phyloP scores from a whole-genome alignment of 371 early-diverging fungal genomes.

The Sporodiniella umbellata region DNA sequence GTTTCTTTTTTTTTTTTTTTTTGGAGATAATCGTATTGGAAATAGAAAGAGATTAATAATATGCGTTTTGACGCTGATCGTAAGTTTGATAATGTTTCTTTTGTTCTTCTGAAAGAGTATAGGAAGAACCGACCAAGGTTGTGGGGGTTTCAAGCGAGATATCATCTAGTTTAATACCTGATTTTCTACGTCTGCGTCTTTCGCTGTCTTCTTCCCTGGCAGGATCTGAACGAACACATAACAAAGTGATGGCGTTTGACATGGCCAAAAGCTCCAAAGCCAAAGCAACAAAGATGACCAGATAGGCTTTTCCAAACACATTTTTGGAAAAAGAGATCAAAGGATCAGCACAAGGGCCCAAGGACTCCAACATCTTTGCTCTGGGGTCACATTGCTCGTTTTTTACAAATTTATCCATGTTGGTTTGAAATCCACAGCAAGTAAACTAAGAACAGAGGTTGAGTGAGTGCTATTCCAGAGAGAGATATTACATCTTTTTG shows the following conservation, averaged over 20 bases:
- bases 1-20: no score
- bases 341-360: conserved; percentile 20
- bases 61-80: neutral
- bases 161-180: conserved; percentile 45
- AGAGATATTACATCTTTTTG: conserved; percentile 31
- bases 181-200: conserved; percentile 43
- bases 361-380: neutral
- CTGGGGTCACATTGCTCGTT: conserved; percentile 23
- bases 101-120: conserved; percentile 12
- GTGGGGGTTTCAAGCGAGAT: conserved; percentile 36
- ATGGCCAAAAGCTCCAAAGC: conserved; percentile 40
- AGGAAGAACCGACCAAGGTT: conserved; percentile 15
- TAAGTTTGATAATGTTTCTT: conserved; percentile 5
- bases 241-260: conserved; percentile 38
- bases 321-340: conserved; percentile 20
- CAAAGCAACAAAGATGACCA: conserved; percentile 37
- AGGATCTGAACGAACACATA: conserved; percentile 29
- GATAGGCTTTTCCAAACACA: conserved; percentile 35
- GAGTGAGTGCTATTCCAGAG: no score
- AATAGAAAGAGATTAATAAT: neutral
- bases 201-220: conserved; percentile 37
- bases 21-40: neutral
- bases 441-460: no score
- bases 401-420: conserved; percentile 24
- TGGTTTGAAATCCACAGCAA: conserved; percentile 45